Base-by-base conservation (phyloP, 805 yeast genomes). In the Hanseniaspora thailandica region DNA sequence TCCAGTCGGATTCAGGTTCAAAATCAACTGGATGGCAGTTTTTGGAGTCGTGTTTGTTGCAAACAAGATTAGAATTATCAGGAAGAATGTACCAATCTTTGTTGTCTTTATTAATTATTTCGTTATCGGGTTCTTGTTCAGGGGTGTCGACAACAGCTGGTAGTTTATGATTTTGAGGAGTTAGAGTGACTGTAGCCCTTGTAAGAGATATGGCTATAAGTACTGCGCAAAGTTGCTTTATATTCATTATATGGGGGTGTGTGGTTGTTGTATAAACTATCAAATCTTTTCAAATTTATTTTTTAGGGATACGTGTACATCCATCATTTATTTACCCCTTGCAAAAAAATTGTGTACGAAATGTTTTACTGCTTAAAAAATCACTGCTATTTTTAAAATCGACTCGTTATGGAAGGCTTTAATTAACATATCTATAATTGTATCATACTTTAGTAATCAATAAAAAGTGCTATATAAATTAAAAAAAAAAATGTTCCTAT, bases 1-100 rank as follows among this genome's bases (percentile, higher is more conserved):
- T 79, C 95, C 96, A 89, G 57, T 83, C 77, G 1, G 62, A 56
- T 0, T 80, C 66, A 1, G 96, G 84, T 36, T 66, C 76, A 62
- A 88, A 87, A 2, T 76, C 56, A 41, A 67, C 67, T 1, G 86
- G 84, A 61, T 84, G 84, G 60, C 90, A 84, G 23, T 25, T 43
- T 22, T 25, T 20, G 5, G 33, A n/a, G 56, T 78, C 76, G 1
- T 61, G 55, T 1, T 73, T 69, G 49, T 72, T 68, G 52, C 66
- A 63, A 26, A 63, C 55, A 44, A 58, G 45, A 41, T 52, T 54
- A 35, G 58, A 61, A 13, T 58, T 58, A 13, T 57, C 47, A 8
- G 54, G 44, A 17, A 35, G 31, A 19, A 50, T 46, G 33, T 49
- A 52, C 26, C 61, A 55, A 5, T 57, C 55, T 5, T 55, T 26